Evolutionary conservation across 108 stramenopile species (phyloP).

Genomic region (Cyclostephanos tholiformis): DNA sequence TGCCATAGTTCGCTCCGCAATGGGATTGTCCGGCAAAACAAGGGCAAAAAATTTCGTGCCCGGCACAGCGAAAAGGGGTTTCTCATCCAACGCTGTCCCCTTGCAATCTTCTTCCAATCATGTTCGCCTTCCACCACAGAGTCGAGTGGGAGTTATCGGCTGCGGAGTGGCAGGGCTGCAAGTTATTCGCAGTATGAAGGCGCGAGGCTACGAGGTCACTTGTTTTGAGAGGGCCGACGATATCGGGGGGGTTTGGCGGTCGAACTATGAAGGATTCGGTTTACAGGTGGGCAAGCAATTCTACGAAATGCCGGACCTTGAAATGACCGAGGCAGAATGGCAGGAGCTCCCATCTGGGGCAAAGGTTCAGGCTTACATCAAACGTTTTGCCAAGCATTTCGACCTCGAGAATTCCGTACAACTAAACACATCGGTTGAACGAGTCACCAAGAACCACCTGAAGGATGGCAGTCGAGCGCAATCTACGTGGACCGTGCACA

Average conservation of each 20-base stretch:
- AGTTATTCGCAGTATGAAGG: conserved; percentile 25
- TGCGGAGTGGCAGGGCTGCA: conserved; percentile 45
- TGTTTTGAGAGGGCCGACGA: conserved; percentile 24
- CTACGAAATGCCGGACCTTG: conserved; percentile 43
- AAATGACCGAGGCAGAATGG: conserved; percentile 20
- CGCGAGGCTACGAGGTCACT: conserved; percentile 36
- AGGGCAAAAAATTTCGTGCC: background rate
- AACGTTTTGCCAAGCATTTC: conserved; percentile 31
- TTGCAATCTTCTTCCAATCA: background rate
- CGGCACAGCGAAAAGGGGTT: background rate
- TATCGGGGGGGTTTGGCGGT: conserved; percentile 45
- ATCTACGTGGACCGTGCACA: background rate
- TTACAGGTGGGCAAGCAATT: conserved; percentile 47
- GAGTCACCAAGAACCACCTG: background rate
- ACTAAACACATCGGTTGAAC: conserved; percentile 4
- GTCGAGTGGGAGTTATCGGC: conserved; percentile 40
- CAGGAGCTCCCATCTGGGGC: conserved; percentile 30
- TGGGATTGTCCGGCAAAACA: background rate
- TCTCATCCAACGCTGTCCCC: background rate
- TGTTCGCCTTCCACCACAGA: conserved; percentile 9
- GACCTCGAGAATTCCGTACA: conserved; percentile 9
- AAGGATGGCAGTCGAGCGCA: conserved; percentile 15
- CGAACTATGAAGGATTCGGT: conserved; percentile 38
- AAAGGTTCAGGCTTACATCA: conserved; percentile 40
- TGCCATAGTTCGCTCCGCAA: conserved; percentile 16